phyloP scores from a whole-genome alignment of 305 asterid genomes.

The Plantago coronopus region DNA sequence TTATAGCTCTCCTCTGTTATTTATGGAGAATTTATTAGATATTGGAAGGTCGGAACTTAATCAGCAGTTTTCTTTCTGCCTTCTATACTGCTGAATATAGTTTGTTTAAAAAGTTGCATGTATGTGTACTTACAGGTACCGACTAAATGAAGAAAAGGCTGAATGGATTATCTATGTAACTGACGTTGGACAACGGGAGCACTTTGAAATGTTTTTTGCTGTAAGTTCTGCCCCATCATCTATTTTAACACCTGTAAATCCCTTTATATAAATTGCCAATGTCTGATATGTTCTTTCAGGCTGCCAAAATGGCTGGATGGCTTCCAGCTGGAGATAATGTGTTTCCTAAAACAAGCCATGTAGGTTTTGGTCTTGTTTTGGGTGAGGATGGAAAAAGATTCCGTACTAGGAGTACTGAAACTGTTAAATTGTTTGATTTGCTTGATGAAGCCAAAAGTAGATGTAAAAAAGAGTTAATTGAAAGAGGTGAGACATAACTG shows the following conservation, averaged over 20 bases:
- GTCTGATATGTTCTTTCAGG: slow-evolving; percentile 43
- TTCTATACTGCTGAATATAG: neutral
- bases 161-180: slow-evolving; percentile 94
- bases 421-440: slow-evolving; percentile 78
- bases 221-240: slow-evolving; percentile 42
- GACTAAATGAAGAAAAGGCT: slow-evolving; percentile 83
- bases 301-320: slow-evolving; percentile 90
- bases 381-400: slow-evolving; percentile 82
- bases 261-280: slow-evolving; percentile 18
- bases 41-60: slow-evolving; percentile 6
- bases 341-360: slow-evolving; percentile 80
- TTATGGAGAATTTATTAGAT: slow-evolving; percentile 3
- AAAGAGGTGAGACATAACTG: slow-evolving; percentile 52
- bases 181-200: slow-evolving; percentile 88
- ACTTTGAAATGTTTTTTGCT: slow-evolving; percentile 85
- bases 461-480: slow-evolving; percentile 63
- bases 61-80: slow-evolving; percentile 4
- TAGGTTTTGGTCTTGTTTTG: slow-evolving; percentile 83
- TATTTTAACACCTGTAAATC: slow-evolving; percentile 1
- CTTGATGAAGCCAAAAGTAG: slow-evolving; percentile 85
- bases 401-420: slow-evolving; percentile 85
- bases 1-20: neutral
- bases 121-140: slow-evolving; percentile 51
- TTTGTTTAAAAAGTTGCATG: slow-evolving; percentile 14
- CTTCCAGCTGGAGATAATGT: slow-evolving; percentile 61